Conservation (phyloP, 352 stramenopile species). For the Pythium diclinum region DNA sequence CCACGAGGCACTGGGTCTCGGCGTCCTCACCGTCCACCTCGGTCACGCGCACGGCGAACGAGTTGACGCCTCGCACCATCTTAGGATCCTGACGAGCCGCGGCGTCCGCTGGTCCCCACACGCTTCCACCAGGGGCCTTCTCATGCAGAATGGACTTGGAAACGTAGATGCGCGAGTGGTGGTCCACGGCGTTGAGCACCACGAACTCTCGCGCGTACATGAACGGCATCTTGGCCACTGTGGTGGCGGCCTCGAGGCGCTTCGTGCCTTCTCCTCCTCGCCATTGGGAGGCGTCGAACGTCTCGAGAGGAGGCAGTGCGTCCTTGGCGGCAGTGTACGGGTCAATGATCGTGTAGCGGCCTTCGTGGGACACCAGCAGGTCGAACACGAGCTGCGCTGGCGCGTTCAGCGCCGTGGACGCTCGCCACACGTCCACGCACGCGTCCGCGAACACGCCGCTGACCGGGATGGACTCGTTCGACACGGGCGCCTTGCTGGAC, state of each 20-base stretch:
- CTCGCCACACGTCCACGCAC: slow-evolving; percentile 28
- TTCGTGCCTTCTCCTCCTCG: slow-evolving; percentile 15
- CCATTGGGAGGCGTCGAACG: slow-evolving; percentile 26
- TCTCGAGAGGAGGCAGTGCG: slow-evolving; percentile 30
- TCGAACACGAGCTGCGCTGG: slow-evolving; percentile 32
- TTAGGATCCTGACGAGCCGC: neutral
- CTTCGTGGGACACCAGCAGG: slow-evolving; percentile 26
- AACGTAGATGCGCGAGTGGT: slow-evolving; percentile 7
- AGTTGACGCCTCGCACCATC: slow-evolving; percentile 22
- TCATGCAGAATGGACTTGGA: slow-evolving; percentile 28
- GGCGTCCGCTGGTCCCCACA: neutral
- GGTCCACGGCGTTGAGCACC: slow-evolving; percentile 33
- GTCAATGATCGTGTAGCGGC: slow-evolving; percentile 35
- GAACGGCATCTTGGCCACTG: slow-evolving; percentile 23
- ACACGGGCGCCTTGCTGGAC: slow-evolving; percentile 21
- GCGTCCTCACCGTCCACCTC: neutral
- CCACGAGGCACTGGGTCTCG: slow-evolving; percentile 6
- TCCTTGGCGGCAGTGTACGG: slow-evolving; percentile 30
- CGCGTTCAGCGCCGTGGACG: slow-evolving; percentile 13
- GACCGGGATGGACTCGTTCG: slow-evolving; percentile 30
- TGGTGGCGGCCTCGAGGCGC: slow-evolving; percentile 27
- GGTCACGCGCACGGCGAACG: slow-evolving; percentile 16
- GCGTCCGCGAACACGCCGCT: slow-evolving; percentile 26
- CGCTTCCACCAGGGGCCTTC: slow-evolving; percentile 1
- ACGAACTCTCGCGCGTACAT: slow-evolving; percentile 25